phyloP scores from a whole-genome alignment of 768 basidiomycete species.

The Kwoniella pini region DNA sequence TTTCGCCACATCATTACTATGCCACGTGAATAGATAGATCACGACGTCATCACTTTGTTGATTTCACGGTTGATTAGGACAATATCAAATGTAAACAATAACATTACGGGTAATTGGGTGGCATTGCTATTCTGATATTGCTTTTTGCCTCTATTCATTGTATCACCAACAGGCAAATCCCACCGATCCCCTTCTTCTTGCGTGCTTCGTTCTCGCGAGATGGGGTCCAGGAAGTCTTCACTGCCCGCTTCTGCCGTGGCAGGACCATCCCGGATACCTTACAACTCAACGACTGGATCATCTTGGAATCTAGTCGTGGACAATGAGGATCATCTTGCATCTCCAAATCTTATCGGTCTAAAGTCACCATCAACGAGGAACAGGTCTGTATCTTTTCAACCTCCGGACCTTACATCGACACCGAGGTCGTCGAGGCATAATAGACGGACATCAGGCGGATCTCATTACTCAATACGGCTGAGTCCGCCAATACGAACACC shows the following conservation, averaged over 20 bases:
- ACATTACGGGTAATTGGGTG: too few relatives aligned
- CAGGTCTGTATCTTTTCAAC: conserved; percentile 20
- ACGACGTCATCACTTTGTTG: too few relatives aligned
- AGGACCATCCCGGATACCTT: conserved; percentile 17
- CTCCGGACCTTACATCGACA: background rate
- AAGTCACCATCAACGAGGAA: background rate
- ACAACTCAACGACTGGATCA: background rate
- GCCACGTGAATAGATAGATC: too few relatives aligned
- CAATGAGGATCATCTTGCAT: conserved; percentile 1
- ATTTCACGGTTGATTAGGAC: too few relatives aligned
- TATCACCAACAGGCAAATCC: too few relatives aligned
- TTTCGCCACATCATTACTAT: too few relatives aligned
- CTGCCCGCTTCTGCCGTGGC: background rate
- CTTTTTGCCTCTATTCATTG: too few relatives aligned
- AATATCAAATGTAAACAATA: too few relatives aligned
- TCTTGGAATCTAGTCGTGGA: background rate
- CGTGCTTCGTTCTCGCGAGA: background rate
- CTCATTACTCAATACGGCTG: conserved; percentile 11
- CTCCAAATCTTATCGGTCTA: background rate
- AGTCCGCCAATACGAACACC: conserved; percentile 5
- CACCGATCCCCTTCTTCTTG: too few relatives aligned
- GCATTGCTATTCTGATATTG: too few relatives aligned
- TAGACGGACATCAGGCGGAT: conserved; percentile 7
- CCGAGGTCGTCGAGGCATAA: background rate
- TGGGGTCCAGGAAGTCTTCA: background rate